Evolutionary conservation across 306 rosid species (phyloP).

Genomic region (Medicago arabica): DNA sequence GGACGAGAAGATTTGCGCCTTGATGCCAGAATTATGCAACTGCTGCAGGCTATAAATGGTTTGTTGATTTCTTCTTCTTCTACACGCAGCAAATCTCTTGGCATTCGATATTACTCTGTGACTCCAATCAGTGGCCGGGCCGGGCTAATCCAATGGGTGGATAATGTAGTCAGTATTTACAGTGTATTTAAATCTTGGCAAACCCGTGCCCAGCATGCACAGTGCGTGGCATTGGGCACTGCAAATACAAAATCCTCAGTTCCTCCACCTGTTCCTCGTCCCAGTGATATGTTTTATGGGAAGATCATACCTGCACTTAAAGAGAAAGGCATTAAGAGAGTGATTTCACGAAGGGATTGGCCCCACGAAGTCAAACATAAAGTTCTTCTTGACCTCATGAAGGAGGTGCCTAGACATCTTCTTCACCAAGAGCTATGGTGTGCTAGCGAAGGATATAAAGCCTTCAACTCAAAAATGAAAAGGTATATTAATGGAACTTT

Average conservation of each 20-base stretch:
- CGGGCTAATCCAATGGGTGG: conserved; percentile 96
- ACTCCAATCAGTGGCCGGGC: conserved; percentile 98
- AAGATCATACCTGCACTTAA: conserved; percentile 98
- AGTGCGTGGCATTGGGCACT: conserved; percentile 61
- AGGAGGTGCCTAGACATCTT: conserved; percentile 90
- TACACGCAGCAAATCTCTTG: conserved; percentile 72
- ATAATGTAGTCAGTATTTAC: conserved; percentile 85
- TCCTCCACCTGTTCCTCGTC: conserved; percentile 94
- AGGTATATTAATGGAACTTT: conserved; percentile 58
- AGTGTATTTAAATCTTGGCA: conserved; percentile 98
- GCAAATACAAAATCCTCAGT: conserved; percentile 71
- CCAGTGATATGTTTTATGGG: conserved; percentile 99
- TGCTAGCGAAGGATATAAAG: conserved; percentile 97
- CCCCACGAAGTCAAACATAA: conserved; percentile 95
- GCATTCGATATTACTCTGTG: conserved; percentile 92
- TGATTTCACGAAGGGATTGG: conserved; percentile 98
- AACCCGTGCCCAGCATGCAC: conserved; percentile 79
- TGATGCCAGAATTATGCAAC: conserved; percentile 97
- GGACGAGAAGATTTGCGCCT: conserved; percentile 98
- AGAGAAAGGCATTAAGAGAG: conserved; percentile 98
- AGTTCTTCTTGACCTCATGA: conserved; percentile 93
- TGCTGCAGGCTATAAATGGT: conserved; percentile 89
- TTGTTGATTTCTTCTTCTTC: conserved; percentile 82
- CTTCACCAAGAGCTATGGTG: conserved; percentile 96
- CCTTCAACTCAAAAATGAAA: conserved; percentile 83